Conservation (phyloP, 73 alveolate genomes). For the Symbiodinium pilosum region DNA sequence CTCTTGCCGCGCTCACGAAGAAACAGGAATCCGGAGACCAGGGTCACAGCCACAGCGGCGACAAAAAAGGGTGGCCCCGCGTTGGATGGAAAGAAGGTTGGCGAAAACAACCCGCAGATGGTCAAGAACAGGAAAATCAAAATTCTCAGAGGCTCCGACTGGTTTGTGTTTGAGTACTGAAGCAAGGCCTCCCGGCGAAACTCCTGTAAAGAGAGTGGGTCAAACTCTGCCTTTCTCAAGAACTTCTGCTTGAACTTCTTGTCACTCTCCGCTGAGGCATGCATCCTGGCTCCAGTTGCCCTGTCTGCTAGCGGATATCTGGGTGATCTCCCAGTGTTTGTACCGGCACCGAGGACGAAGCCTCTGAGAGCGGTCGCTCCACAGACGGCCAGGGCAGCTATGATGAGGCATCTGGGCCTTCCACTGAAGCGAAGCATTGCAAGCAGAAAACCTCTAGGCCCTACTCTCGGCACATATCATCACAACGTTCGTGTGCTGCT, state of each 20-base stretch:
- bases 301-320: background rate
- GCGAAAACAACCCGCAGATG: conserved; percentile 47
- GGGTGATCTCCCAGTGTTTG: background rate
- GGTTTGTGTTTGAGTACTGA: background rate
- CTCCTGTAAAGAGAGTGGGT: conserved; percentile 64
- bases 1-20: conserved; percentile 84
- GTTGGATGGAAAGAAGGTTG: conserved; percentile 67
- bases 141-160: conserved; percentile 70
- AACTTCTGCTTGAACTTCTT: conserved; percentile 29
- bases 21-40: conserved; percentile 50
- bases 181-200: conserved; percentile 31
- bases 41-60: conserved; percentile 12
- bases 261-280: background rate
- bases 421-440: background rate
- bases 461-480: no score
- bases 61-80: conserved; percentile 37
- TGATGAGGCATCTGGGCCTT: background rate
- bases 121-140: conserved; percentile 66
- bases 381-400: background rate
- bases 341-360: background rate
- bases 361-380: background rate
- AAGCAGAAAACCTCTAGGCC: background rate
- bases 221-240: conserved; percentile 58
- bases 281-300: background rate
- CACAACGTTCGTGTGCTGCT: no score